A percentile compares a stretch with the other conserved stretches of the same genome.
Conservation (phyloP, 78 protist genomes). For the Chrysochromulina parva region DNA sequence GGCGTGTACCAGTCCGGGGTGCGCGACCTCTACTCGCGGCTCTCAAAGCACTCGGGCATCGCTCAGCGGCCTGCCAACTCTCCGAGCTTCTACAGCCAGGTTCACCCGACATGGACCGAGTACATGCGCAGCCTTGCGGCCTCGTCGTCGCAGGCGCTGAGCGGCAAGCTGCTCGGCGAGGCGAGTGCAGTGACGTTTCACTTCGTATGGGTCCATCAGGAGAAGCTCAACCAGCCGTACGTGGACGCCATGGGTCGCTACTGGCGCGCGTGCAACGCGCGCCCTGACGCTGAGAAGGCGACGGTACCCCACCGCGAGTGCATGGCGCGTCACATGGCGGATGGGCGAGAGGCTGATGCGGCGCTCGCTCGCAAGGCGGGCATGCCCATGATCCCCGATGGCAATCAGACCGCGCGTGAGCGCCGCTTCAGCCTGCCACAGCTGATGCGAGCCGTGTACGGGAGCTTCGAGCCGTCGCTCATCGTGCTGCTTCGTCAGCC, state of each 20-base stretch:
- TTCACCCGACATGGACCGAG: neutral
- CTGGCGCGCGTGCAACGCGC: neutral
- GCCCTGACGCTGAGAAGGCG: neutral
- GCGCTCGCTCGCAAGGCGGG: neutral
- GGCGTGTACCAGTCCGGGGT: neutral
- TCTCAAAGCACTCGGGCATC: neutral
- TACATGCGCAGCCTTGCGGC: neutral
- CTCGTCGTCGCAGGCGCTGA: neutral
- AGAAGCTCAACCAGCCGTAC: neutral
- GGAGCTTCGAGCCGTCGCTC: neutral
- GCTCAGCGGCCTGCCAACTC: neutral
- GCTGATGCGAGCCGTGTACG: neutral
- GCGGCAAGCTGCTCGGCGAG: neutral
- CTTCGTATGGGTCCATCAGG: neutral
- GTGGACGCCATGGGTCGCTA: slow-evolving; percentile 9
- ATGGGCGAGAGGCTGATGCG: neutral
- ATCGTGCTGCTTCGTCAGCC: neutral
- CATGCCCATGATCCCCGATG: neutral
- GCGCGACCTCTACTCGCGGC: neutral
- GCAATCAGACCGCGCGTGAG: no score
- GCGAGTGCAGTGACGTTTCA: neutral
- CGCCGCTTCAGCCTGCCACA: neutral
- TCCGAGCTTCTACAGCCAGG: neutral
- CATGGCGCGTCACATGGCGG: neutral
- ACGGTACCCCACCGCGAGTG: neutral